phyloP scores from a whole-genome alignment of 371 early-diverging fungal genomes.

The Funneliformis caledonium region DNA sequence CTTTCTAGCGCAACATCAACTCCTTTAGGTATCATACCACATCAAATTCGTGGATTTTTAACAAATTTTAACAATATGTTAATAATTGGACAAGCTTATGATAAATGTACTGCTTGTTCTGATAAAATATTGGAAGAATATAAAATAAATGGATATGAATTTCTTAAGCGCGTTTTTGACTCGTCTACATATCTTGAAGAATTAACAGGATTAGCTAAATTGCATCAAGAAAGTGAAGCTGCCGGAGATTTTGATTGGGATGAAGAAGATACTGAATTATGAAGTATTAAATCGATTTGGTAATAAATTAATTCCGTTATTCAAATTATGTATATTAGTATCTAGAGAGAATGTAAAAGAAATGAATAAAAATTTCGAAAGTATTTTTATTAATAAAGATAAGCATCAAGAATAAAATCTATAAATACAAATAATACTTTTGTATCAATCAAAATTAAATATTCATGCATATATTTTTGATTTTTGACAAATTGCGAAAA shows the following conservation, averaged over 20 bases:
- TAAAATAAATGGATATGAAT: slow-evolving; percentile 64
- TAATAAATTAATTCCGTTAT: no score
- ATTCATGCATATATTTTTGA: no score
- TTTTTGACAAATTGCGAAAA: no score
- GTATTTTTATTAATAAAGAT: no score
- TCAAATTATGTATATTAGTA: no score
- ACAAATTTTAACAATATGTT: slow-evolving; percentile 80
- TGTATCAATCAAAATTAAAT: no score
- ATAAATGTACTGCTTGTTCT: slow-evolving; percentile 92
- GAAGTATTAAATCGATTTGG: not conserved
- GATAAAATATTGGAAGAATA: slow-evolving; percentile 68
- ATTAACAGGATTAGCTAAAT: slow-evolving; percentile 77
- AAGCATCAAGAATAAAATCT: no score
- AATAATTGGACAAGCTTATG: slow-evolving; percentile 87
- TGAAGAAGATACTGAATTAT: slow-evolving; percentile 40
- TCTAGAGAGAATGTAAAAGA: no score
- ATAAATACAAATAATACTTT: no score
- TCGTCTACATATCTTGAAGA: slow-evolving; percentile 80
- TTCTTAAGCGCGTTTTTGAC: slow-evolving; percentile 73
- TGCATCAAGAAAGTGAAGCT: slow-evolving; percentile 73
- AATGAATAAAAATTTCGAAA: not conserved
- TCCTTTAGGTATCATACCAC: slow-evolving; percentile 79
- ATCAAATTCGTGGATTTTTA: slow-evolving; percentile 94
- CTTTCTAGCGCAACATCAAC: slow-evolving; percentile 26
- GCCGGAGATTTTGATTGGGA: slow-evolving; percentile 49